phyloP scores from a whole-genome alignment of 2,329 filamentous ascomycete species.

The Fusarium sulawesiense region DNA sequence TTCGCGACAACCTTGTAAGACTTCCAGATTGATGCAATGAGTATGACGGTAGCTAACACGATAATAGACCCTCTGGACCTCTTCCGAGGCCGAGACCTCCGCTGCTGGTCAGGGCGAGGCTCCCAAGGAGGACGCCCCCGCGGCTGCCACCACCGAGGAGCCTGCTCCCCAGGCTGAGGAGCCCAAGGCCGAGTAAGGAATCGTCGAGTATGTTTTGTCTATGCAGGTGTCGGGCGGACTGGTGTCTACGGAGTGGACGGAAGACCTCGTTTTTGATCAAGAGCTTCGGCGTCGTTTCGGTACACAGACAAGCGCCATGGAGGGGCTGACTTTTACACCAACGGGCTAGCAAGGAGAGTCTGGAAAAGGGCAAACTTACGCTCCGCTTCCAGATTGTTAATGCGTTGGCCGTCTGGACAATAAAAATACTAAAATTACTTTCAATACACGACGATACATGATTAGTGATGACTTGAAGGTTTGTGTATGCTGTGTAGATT shows the following conservation, averaged over 20 bases:
- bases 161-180: constrained; percentile 69
- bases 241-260: constrained; percentile 74
- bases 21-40: neutral
- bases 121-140: constrained; percentile 59
- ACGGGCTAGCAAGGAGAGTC: constrained; percentile 54
- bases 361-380: constrained; percentile 62
- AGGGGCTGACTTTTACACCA: constrained; percentile 52
- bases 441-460: constrained; percentile 48
- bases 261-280: constrained; percentile 66
- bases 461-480: constrained; percentile 23
- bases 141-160: constrained; percentile 67
- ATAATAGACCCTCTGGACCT: constrained; percentile 94
- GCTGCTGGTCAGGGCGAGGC: constrained; percentile 65
- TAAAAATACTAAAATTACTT: constrained; percentile 63
- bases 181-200: constrained; percentile 73
- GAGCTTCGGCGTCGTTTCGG: constrained; percentile 62
- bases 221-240: constrained; percentile 60
- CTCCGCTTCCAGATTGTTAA: constrained; percentile 67
- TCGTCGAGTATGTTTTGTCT: constrained; percentile 45
- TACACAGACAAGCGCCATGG: constrained; percentile 56
- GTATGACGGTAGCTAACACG: constrained; percentile 46
- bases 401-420: constrained; percentile 67
- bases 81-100: constrained; percentile 92
- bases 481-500: neutral
- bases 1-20: constrained; percentile 93